Evolutionary conservation across 495 filamentous ascomycete species (phyloP), one percentile per base, ranked within the genome.

Genomic region (Aspergillus olivimuriae): DNA sequence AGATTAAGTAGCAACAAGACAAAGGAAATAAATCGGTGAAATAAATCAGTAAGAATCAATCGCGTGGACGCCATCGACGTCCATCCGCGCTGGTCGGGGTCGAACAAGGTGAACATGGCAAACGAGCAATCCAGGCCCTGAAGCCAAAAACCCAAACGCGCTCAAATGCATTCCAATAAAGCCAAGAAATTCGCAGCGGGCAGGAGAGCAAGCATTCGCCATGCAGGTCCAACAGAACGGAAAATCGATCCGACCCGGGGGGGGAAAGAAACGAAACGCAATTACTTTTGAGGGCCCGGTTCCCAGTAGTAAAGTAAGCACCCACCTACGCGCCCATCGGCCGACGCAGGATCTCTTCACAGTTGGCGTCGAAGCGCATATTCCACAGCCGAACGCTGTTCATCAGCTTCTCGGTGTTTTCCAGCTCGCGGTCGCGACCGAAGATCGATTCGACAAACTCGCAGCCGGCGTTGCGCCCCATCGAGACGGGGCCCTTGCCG

Each of bases 381-480:
- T 86, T 88, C 90, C 92, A 98, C 9, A 91, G 74, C n/a, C 84
- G 81, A 60, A 96, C 83, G 41, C 82, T 82, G 50, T 84, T 80
- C 92, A 97, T 96, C 66, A 97, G 75, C 67, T 83, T 84, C 73
- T 97, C 87, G n/a, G 92, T 96, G 60, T 81, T 82, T 62, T 94
- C 86, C 31, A 95, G 74, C 62, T 95, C 84, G 42, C 90, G 82
- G 58, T 96, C 92, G 47, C 85, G 81, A 52, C 92, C 94, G 57
- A 97, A 98, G 50, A 98, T 87, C 35, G 90, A 87, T 58, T 96
- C 87, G 55, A 98, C 91, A 60, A 98, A 97, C 76, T 96, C 94
- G 52, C 83, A 84, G 30, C 94, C 94, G 45, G 87, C 86, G 60
- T 89, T 88, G 75, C 89, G 87, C 55, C 92, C 94, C 73, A 96